These are phyloP conservation scores for Wickerhamomyces sp. DNA, from an alignment of 1,139 yeast genomes.

Conservation along the genomic window DNA sequence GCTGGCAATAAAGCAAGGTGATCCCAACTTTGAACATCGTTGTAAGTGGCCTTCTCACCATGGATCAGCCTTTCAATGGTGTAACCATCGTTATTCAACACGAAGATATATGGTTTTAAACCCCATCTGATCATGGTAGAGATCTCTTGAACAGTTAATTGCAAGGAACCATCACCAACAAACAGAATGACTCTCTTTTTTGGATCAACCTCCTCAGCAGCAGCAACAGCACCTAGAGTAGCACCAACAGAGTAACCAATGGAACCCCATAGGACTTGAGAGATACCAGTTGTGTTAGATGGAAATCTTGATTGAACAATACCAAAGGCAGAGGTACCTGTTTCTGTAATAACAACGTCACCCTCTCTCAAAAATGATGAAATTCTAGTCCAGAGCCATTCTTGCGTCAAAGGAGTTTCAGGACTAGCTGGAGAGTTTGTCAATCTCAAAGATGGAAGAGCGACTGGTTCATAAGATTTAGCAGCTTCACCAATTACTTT, in stretches of 20 bases:
- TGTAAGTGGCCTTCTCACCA: conserved; percentile 71
- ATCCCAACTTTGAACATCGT: conserved; percentile 81
- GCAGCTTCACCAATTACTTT: conserved; percentile 33
- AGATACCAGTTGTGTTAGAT: conserved; percentile 64
- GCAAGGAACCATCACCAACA: conserved; percentile 89
- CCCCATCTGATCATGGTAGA: conserved; percentile 80
- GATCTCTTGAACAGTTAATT: conserved; percentile 82
- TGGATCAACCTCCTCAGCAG: conserved; percentile 70
- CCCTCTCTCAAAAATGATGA: conserved; percentile 73
- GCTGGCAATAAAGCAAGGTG: conserved; percentile 62
- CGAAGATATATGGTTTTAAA: conserved; percentile 73
- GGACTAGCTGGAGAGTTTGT: conserved; percentile 30
- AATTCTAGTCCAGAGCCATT: conserved; percentile 77
- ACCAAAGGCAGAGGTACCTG: conserved; percentile 91
- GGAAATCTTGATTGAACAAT: conserved; percentile 78
- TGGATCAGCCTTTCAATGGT: conserved; percentile 87
- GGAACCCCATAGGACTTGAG: conserved; percentile 89
- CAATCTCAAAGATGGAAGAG: conserved; percentile 40
- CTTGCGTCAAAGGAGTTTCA: conserved; percentile 51
- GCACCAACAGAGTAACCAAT: conserved; percentile 89
- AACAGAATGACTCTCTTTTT: conserved; percentile 71
- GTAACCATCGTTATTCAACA: conserved; percentile 82
- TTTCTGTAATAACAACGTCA: conserved; percentile 77
- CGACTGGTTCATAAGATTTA: conserved; percentile 36
- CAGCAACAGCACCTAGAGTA: conserved; percentile 78